These are phyloP conservation scores for Yamadazyma siamensis DNA, from an alignment of 1,139 yeast genomes.

Conservation along the genomic window DNA sequence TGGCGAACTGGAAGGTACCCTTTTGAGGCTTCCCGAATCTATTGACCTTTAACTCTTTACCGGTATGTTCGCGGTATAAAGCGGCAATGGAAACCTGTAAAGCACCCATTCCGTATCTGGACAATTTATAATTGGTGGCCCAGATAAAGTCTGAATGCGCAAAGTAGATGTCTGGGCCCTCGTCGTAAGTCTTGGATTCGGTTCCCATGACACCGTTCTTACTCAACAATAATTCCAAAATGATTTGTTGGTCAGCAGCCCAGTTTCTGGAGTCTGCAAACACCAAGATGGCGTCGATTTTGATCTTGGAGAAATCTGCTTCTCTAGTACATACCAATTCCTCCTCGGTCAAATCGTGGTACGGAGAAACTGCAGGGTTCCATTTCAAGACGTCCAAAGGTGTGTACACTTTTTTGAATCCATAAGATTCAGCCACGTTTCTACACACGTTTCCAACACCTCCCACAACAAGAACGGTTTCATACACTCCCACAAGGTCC, in stretches of 20 bases:
- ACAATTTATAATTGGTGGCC: conserved; percentile 79
- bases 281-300: conserved; percentile 70
- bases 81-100: conserved; percentile 83
- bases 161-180: conserved; percentile 79
- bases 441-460: conserved; percentile 83
- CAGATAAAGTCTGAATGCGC: conserved; percentile 88
- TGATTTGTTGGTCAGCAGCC: conserved; percentile 89
- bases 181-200: conserved; percentile 59
- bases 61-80: conserved; percentile 75
- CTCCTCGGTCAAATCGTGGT: conserved; percentile 70
- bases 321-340: conserved; percentile 54
- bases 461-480: conserved; percentile 78
- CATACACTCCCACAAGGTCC: conserved; percentile 61
- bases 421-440: conserved; percentile 73
- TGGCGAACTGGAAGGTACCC: conserved; percentile 78
- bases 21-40: conserved; percentile 84
- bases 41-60: conserved; percentile 69
- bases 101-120: conserved; percentile 89
- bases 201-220: conserved; percentile 84
- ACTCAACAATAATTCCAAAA: conserved; percentile 69
- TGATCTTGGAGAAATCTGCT: conserved; percentile 60
- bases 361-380: conserved; percentile 84
- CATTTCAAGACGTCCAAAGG: conserved; percentile 80
- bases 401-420: conserved; percentile 70
- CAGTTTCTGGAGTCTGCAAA: conserved; percentile 84